These are phyloP conservation scores for Dichotomopilus funicola DNA, from an alignment of 2,329 filamentous ascomycete genomes.

Conservation along the genomic window DNA sequence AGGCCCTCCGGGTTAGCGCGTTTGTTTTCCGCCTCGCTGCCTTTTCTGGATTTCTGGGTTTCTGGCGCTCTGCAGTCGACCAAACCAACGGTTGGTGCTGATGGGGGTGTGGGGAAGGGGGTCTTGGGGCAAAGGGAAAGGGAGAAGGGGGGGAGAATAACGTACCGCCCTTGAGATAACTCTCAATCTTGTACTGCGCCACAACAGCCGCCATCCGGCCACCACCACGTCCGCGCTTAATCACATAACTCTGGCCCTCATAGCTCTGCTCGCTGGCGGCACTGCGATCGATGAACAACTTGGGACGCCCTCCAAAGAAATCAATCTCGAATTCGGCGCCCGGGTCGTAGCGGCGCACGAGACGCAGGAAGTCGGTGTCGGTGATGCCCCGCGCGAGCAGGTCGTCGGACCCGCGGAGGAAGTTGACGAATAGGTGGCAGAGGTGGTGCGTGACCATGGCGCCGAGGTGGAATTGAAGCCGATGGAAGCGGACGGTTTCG, in stretches of 20 bases:
- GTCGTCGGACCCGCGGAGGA: slow-evolving; percentile 10
- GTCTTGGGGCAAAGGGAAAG: neutral
- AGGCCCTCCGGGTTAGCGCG: neutral
- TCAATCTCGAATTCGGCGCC: slow-evolving; percentile 19
- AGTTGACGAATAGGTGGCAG: slow-evolving; percentile 20
- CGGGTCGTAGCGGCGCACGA: slow-evolving; percentile 18
- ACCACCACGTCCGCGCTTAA: slow-evolving; percentile 10
- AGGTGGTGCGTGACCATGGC: slow-evolving; percentile 19
- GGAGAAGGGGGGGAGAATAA: neutral
- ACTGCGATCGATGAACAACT: slow-evolving; percentile 17
- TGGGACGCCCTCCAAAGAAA: slow-evolving; percentile 20
- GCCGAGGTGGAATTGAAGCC: slow-evolving; percentile 19
- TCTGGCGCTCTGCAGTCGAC: no score
- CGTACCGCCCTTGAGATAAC: slow-evolving; percentile 19
- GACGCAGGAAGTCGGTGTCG: slow-evolving; percentile 15
- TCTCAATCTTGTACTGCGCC: slow-evolving; percentile 16
- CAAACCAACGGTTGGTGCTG: no score
- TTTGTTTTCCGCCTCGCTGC: no score
- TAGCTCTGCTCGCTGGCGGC: slow-evolving; percentile 7
- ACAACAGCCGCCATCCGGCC: slow-evolving; percentile 15
- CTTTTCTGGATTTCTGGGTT: no score
- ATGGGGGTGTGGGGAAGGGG: no score
- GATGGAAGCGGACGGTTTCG: slow-evolving; percentile 13
- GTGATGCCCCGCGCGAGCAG: slow-evolving; percentile 7
- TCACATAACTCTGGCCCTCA: slow-evolving; percentile 15